Evolutionary conservation across 1,284 basidiomycete species (phyloP), one percentile per base, ranked within the genome.

Genomic region (Polyporus tsugae): DNA sequence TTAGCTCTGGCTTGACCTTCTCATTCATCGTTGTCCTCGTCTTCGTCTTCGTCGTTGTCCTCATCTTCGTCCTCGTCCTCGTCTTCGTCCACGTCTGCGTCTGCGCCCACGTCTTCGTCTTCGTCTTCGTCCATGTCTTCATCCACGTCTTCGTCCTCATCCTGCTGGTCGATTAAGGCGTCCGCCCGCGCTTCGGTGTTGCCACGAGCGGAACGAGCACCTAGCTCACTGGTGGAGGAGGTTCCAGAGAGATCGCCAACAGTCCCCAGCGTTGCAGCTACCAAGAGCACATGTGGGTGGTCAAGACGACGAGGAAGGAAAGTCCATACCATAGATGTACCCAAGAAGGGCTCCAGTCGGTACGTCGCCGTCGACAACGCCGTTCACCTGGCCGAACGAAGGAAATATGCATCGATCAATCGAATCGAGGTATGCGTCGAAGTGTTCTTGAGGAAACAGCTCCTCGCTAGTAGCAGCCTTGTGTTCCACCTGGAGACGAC

Each of bases 11-110:
- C 13, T 52, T 25, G 22, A 11, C 46, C 22, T 52, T 4, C 46
- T 52, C 10, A 22, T 9, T 4, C 22, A n/a, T 22, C 46, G 46
- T 49, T 22, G 11, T 25, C n/a, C 22, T 25, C 17, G 11, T 36
- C 59, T 1, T 60, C n/a, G 39, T 33, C 59, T 6, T 60, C 59
- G 4, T 44, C 59, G 3, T 29, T 41, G 13, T 61, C 60, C 0
- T 44, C 22, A 6, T 60, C 58, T 29, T 74, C 39, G 62, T 82
- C 9, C 67, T 79, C 11, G 5, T 79, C 41, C 13, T 61, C 41
- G 13, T 29, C 29, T 29, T 29, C 29, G 29, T 29, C 29, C n/a
- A n/a, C n/a, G n/a, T n/a, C 29, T 29, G 29, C n/a, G n/a, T n/a
- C n/a, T n/a, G n/a, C n/a, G n/a, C n/a, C n/a, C n/a, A n/a, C n/a